Evolutionary conservation across 208 protist genomes (phyloP).

Genomic region (Leishmania tarentolae): DNA sequence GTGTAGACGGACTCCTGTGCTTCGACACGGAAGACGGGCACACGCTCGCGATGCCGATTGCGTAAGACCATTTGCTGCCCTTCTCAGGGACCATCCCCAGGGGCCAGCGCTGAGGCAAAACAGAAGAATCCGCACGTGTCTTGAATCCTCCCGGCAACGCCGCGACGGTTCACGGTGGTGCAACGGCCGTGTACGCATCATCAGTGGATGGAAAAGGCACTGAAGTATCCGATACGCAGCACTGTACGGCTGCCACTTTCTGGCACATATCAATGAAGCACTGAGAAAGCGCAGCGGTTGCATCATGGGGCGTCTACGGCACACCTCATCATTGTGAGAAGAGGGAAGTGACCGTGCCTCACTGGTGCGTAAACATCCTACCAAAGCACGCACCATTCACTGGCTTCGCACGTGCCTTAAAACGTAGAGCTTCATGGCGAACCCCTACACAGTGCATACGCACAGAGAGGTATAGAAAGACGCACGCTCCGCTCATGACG

Average conservation of each 20-base stretch:
- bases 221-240: background rate
- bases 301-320: background rate
- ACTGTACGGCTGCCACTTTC: background rate
- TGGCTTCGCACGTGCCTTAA: background rate
- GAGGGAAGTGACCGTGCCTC: background rate
- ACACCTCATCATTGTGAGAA: background rate
- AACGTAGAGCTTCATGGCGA: background rate
- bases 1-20: conserved; percentile 21
- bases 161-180: background rate
- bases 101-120: background rate
- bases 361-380: background rate
- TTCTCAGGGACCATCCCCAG: background rate
- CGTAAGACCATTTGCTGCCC: background rate
- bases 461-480: background rate
- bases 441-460: background rate
- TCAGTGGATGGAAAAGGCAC: background rate
- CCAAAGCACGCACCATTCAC: background rate
- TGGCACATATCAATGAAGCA: background rate
- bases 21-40: conserved; percentile 25
- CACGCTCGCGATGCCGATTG: conserved; percentile 12
- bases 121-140: background rate
- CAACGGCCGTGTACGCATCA: background rate
- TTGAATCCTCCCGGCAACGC: background rate
- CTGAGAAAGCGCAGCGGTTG: background rate
- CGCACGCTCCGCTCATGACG: background rate